Conservation (phyloP, 2,329 filamentous ascomycete species). For the Beauveria sp. region DNA sequence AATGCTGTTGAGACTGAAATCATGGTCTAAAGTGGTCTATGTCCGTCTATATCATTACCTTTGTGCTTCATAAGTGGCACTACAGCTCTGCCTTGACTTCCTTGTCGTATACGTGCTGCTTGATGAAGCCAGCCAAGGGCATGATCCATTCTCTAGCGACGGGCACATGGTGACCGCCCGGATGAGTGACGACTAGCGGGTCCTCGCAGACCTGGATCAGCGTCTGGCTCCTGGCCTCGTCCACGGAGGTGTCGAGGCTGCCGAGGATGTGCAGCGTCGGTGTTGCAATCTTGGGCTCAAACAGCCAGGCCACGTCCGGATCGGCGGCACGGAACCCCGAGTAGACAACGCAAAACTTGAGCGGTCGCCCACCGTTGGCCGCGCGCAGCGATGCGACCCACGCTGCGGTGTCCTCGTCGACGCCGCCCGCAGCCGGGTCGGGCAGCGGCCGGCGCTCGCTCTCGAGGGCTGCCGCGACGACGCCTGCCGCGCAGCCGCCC, state of each 20-base stretch:
- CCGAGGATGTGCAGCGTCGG: conserved; percentile 78
- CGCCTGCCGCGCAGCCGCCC: conserved; percentile 63
- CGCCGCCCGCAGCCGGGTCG: conserved; percentile 20
- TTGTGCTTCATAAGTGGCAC: not conserved
- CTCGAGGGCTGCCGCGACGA: conserved; percentile 69
- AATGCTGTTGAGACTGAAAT: not conserved
- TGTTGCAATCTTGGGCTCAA: conserved; percentile 67
- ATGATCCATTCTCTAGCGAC: conserved; percentile 74
- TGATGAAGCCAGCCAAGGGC: conserved; percentile 66
- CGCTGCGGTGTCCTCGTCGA: conserved; percentile 19
- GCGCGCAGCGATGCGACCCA: conserved; percentile 41
- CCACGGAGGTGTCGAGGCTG: conserved; percentile 79
- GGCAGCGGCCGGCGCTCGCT: conserved; percentile 15
- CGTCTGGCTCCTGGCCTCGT: conserved; percentile 61
- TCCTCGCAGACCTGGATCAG: conserved; percentile 58
- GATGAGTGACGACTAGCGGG: conserved; percentile 57
- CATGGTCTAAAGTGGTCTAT: not conserved
- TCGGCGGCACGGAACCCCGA: conserved; percentile 66
- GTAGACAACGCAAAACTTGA: conserved; percentile 68
- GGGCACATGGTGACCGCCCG: conserved; percentile 86
- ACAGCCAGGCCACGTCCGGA: conserved; percentile 53
- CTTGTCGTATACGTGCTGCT: conserved; percentile 26
- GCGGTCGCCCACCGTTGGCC: conserved; percentile 41
- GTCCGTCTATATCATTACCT: conserved; percentile 12
- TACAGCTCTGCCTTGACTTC: conserved; percentile 20